Conservation (phyloP, 305 asterid species). For the Fraxinus greggii region DNA sequence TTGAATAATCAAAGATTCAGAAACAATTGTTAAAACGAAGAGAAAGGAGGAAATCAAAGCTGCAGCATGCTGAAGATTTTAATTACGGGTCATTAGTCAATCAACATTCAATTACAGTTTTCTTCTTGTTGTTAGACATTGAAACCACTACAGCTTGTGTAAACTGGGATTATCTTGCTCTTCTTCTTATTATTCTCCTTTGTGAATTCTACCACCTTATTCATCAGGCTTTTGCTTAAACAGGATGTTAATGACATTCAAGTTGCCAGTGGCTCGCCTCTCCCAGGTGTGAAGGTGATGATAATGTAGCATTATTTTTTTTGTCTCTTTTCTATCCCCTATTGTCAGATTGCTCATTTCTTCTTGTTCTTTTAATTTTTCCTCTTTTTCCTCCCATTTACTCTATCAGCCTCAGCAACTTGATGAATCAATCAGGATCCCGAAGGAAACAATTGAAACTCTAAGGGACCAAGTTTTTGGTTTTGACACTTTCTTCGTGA, state of each 20-base stretch:
- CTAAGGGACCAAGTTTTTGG: constrained; percentile 91
- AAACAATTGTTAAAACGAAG: neutral
- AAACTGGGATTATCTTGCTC: constrained; percentile 3
- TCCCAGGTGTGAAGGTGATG: constrained; percentile 97
- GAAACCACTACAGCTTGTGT: constrained; percentile 17
- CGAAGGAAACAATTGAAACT: constrained; percentile 82
- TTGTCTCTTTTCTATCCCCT: constrained; percentile 8
- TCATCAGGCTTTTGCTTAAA: constrained; percentile 30
- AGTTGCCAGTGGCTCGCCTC: constrained; percentile 90
- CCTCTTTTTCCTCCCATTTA: constrained; percentile 26
- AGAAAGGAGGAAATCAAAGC: constrained; percentile 12
- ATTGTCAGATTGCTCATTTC: constrained; percentile 15
- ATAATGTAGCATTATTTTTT: constrained; percentile 25
- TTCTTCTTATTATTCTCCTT: constrained; percentile 6
- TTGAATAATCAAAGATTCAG: neutral
- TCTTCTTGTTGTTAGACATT: neutral
- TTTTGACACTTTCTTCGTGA: constrained; percentile 90
- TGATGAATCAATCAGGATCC: constrained; percentile 74
- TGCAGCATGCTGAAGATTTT: constrained; percentile 19
- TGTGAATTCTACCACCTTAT: constrained; percentile 19
- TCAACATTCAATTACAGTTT: neutral
- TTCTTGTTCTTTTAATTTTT: constrained; percentile 14
- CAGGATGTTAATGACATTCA: constrained; percentile 52
- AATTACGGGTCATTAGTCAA: constrained; percentile 3
- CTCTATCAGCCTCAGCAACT: constrained; percentile 54